Conservation (phyloP, 2,329 filamentous ascomycete genomes). For the Fusarium nurragi region DNA sequence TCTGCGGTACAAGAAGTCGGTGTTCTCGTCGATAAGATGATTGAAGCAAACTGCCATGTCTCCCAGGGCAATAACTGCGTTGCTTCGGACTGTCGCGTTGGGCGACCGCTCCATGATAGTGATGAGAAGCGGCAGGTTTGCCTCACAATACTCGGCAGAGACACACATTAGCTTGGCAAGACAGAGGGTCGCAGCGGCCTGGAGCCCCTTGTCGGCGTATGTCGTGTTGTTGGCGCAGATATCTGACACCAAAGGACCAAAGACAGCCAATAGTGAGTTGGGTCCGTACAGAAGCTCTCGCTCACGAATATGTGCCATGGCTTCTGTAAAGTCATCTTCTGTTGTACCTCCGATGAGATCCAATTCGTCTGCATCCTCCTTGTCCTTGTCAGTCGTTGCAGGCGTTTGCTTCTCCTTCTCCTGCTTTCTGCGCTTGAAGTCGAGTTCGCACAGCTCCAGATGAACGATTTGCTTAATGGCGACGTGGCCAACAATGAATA, state of each 20-base stretch:
- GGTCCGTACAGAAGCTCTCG: conserved; percentile 84
- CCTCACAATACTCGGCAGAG: conserved; percentile 94
- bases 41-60: conserved; percentile 99
- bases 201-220: conserved; percentile 88
- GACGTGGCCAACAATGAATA: conserved; percentile 95
- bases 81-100: conserved; percentile 91
- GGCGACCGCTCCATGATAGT: conserved; percentile 96
- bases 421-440: conserved; percentile 96
- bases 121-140: conserved; percentile 90
- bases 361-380: conserved; percentile 83
- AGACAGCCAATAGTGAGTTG: conserved; percentile 85
- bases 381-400: conserved; percentile 60
- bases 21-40: conserved; percentile 98
- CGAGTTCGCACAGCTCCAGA: conserved; percentile 93
- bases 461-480: conserved; percentile 99
- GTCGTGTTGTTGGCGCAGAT: conserved; percentile 94
- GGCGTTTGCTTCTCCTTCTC: conserved; percentile 78
- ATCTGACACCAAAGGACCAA: conserved; percentile 90
- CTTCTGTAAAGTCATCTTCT: conserved; percentile 90
- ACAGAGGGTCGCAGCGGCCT: conserved; percentile 92
- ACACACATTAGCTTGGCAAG: conserved; percentile 99
- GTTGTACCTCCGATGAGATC: conserved; percentile 97
- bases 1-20: conserved; percentile 94
- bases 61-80: conserved; percentile 94
- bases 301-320: conserved; percentile 84